A percentile compares a stretch with the other conserved stretches of the same genome.
Evolutionary conservation across 306 rosid species (phyloP).

Genomic region (Sindora glabra): DNA sequence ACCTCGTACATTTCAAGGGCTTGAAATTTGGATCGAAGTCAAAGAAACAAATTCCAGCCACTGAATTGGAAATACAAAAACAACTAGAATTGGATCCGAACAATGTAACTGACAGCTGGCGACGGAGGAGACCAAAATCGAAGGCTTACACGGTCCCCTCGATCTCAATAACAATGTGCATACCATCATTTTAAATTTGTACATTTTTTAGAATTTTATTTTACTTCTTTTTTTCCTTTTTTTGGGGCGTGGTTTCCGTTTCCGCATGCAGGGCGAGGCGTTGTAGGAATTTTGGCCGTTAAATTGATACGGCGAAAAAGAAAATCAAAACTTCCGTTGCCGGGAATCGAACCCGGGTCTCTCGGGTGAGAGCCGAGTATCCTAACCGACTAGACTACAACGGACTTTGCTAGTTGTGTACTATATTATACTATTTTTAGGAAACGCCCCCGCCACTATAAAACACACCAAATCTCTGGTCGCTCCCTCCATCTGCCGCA

Average conservation of each 20-base stretch:
- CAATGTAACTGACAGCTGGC: neutral
- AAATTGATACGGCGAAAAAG: no score
- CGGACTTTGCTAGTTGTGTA: no score
- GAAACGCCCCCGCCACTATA: no score
- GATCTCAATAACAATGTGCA: neutral
- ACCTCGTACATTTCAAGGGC: neutral
- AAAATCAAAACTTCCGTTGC: no score
- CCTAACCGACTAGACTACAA: conserved; percentile 51
- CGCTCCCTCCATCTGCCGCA: neutral
- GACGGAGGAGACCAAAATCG: neutral
- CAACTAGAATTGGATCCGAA: neutral
- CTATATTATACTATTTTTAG: no score
- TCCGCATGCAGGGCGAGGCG: no score
- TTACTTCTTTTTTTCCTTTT: no score
- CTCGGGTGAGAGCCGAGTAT: conserved; percentile 42
- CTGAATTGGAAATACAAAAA: neutral
- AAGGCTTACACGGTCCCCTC: conserved; percentile 1
- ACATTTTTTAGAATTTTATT: no score
- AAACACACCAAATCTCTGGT: no score
- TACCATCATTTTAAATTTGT: no score
- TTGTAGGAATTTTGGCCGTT: no score
- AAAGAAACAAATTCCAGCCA: neutral
- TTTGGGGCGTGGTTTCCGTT: no score
- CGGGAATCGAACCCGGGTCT: conserved; percentile 45
- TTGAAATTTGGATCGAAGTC: neutral